Percentiles rank a stretch among this genome's conserved stretches.
These are phyloP conservation scores for Ceratobasidium sp. DNA, from an alignment of 1,284 basidiomycete species.

Conservation along the genomic window DNA sequence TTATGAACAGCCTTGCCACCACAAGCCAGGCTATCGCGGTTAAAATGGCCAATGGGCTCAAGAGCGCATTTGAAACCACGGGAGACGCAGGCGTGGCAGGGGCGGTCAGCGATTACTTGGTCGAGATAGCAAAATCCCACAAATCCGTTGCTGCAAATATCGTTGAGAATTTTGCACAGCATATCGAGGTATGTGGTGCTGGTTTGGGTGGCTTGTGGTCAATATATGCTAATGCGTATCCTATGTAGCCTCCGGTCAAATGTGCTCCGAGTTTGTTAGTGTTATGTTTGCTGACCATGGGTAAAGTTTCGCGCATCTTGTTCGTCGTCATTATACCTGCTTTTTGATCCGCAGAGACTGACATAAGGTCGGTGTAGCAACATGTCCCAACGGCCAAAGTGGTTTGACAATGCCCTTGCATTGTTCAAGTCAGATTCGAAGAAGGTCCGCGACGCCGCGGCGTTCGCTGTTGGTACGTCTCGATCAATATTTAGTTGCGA, in stretches of 20 bases:
- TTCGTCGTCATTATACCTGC: constrained; percentile 58
- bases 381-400: constrained; percentile 77
- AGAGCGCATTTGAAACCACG: constrained; percentile 67
- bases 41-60: constrained; percentile 77
- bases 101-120: constrained; percentile 86
- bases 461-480: constrained; percentile 84
- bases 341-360: background rate
- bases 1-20: constrained; percentile 82
- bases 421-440: constrained; percentile 82
- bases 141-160: constrained; percentile 78
- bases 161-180: constrained; percentile 81
- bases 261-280: constrained; percentile 74
- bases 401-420: constrained; percentile 81
- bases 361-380: constrained; percentile 64
- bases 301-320: constrained; percentile 90
- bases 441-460: constrained; percentile 86
- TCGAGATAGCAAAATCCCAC: constrained; percentile 77
- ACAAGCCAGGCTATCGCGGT: constrained; percentile 84
- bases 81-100: constrained; percentile 61
- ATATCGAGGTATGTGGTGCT: constrained; percentile 68
- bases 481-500: background rate
- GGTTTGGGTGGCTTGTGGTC: background rate
- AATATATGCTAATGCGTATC: constrained; percentile 32
- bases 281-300: constrained; percentile 86
- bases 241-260: constrained; percentile 67